phyloP scores from a whole-genome alignment of 495 filamentous ascomycete species.

The Astrothelium macrocarpum region DNA sequence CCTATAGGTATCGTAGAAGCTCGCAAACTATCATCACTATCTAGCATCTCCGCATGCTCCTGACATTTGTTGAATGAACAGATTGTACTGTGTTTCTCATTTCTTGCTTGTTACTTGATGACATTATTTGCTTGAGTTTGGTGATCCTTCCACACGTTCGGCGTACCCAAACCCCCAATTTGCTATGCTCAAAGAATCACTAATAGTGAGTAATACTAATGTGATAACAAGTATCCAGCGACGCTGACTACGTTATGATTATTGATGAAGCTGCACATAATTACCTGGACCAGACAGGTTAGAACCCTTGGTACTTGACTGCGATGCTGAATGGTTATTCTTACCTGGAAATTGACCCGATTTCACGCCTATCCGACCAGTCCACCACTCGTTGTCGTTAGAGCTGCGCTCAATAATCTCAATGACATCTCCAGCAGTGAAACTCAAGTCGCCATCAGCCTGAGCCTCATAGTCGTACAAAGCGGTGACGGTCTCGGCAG shows the following conservation, averaged over 20 bases:
- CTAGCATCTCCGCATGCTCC: no score
- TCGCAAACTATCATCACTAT: no score
- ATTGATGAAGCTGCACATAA: conserved; percentile 21
- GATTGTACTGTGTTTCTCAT: neutral
- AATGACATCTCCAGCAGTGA: conserved; percentile 81
- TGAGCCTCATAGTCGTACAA: conserved; percentile 92
- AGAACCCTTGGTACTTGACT: neutral
- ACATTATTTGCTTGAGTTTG: neutral
- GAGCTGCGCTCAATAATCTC: conserved; percentile 71
- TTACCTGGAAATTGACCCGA: conserved; percentile 92
- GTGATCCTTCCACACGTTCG: neutral
- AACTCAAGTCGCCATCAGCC: conserved; percentile 88
- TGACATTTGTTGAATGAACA: neutral
- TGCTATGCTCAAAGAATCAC: neutral
- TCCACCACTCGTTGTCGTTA: conserved; percentile 98
- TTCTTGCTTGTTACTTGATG: neutral
- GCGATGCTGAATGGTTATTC: conserved; percentile 24
- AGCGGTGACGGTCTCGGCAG: conserved; percentile 54
- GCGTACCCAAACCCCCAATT: neutral
- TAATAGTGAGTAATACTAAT: no score
- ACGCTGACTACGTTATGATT: neutral
- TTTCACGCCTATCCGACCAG: conserved; percentile 62
- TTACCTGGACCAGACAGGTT: conserved; percentile 17
- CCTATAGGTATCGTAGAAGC: no score
- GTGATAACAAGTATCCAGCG: no score